Percentiles rank a stretch among this genome's conserved stretches.
Conservation (phyloP, 2,329 filamentous ascomycete species). For the Pestalotiopsis sp. region DNA sequence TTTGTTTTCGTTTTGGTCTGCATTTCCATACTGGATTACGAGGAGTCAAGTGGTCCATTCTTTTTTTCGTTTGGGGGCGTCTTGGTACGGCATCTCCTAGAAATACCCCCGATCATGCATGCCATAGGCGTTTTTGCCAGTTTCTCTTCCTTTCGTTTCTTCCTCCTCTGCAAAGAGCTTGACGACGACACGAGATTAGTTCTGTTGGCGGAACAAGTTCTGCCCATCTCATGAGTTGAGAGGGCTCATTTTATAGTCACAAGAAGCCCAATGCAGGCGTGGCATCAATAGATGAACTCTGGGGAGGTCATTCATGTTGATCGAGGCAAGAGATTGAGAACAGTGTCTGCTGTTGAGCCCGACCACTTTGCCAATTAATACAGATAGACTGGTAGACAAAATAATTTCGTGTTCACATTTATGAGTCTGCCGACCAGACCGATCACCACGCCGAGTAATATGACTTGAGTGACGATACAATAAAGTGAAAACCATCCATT, state of each 20-base stretch:
- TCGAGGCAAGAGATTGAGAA: not conserved
- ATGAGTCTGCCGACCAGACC: not conserved
- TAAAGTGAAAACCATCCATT: not conserved
- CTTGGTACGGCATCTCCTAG: conserved; percentile 5
- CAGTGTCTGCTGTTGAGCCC: not conserved
- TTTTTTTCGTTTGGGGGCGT: conserved; percentile 1
- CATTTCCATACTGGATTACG: conserved; percentile 7
- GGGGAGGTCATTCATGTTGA: not conserved
- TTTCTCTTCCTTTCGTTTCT: not conserved
- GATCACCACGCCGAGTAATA: not conserved
- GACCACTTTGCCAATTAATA: not conserved
- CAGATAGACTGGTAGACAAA: conserved; percentile 8
- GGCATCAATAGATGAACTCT: not conserved
- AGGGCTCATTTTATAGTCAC: not conserved
- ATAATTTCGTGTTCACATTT: not conserved
- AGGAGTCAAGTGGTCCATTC: conserved; percentile 2
- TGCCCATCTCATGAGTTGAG: not conserved
- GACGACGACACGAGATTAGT: conserved; percentile 6
- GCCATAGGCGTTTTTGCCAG: not conserved
- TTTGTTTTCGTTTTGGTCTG: not conserved
- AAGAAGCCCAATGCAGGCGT: not conserved
- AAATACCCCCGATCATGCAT: conserved; percentile 7
- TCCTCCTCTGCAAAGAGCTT: not conserved
- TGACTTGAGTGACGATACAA: not conserved
- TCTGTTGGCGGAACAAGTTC: not conserved